Evolutionary conservation across 345 rosid genomes (phyloP), one percentile per base, ranked within the genome.

Genomic region (Kandelia obovata): DNA sequence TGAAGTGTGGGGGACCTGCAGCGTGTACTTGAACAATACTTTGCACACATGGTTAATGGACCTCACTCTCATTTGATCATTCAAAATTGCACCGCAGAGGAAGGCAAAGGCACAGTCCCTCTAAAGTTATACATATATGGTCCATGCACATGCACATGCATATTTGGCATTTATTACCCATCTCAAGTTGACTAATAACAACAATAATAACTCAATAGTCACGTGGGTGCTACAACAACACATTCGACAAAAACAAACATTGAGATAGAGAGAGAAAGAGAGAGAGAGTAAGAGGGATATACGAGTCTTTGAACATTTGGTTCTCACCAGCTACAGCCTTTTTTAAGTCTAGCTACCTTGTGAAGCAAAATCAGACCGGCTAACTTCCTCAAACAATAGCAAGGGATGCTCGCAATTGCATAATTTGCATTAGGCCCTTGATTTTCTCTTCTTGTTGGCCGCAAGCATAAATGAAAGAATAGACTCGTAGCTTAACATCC

Each of bases 131-230:
- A 13, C 4, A 43, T 15, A 43, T 15, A 68, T 61, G 80, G 86
- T 68, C 86, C 76, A 70, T 71, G 64, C 82, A 74, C 76, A 70
- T 71, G 64, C 82, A 74, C 49, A 75, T 75, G 79, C 70, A 69
- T 52, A 73, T 74, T 71, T 63, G 73, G 79, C 84, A 78, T 84
- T 86, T 84, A 78, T 83, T 81, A 78, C 81, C 77, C 82, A 70
- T 78, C 73, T 80, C 87, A 79, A 78, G 74, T 71, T 71, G 73
- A 71, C 78, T 81, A 80, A 77, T 70, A 73, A 79, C 62, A 62
- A 75, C 79, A 77, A 78, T 61, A 75, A 84, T 78, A 83, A 83
- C 66, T 84, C 75, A 80, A 79, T 76, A 78, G 84, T 76, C 84
- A 76, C 78, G 75, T 74, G 73, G 80, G 73, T 74, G 75, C 83